Conservation (phyloP, 208 protist genomes). For the Trypanosoma rangeli region DNA sequence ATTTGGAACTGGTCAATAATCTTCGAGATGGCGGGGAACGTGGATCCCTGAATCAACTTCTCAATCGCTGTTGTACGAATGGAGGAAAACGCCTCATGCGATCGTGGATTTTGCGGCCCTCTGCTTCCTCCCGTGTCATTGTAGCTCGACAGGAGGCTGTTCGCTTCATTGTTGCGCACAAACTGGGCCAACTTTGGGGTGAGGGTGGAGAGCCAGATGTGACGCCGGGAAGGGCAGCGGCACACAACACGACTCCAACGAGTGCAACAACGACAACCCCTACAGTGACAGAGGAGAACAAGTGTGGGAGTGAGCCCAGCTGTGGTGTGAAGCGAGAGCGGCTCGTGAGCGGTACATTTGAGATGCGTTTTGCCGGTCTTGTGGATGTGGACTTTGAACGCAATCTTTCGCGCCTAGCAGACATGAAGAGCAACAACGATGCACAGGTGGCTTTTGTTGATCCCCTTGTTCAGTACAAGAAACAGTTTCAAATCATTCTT, state of each 20-base stretch:
- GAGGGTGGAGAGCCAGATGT: not conserved
- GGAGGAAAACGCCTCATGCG: slow-evolving; percentile 80
- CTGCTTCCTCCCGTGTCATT: slow-evolving; percentile 57
- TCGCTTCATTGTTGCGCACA: slow-evolving; percentile 50
- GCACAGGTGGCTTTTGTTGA: slow-evolving; percentile 81
- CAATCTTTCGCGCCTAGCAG: slow-evolving; percentile 69
- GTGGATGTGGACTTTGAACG: slow-evolving; percentile 78
- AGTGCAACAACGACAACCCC: not conserved
- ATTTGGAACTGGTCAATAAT: slow-evolving; percentile 82
- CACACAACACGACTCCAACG: not conserved
- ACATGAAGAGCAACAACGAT: slow-evolving; percentile 53
- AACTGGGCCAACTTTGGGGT: slow-evolving; percentile 26
- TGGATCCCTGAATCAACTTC: slow-evolving; percentile 60
- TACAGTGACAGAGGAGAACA: slow-evolving; percentile 3
- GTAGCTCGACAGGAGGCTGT: slow-evolving; percentile 54
- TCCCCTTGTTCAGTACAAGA: slow-evolving; percentile 81
- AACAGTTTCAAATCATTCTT: slow-evolving; percentile 76
- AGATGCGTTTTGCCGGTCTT: slow-evolving; percentile 28
- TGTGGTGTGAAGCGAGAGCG: slow-evolving; percentile 13
- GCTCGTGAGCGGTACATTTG: slow-evolving; percentile 21
- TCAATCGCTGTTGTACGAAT: slow-evolving; percentile 78
- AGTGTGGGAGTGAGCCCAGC: not conserved
- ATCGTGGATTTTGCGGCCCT: slow-evolving; percentile 82
- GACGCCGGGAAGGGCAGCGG: not conserved
- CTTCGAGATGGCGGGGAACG: slow-evolving; percentile 69